Conservation (phyloP, 2,329 filamentous ascomycete genomes). For the Ophiostoma pallidulum region DNA sequence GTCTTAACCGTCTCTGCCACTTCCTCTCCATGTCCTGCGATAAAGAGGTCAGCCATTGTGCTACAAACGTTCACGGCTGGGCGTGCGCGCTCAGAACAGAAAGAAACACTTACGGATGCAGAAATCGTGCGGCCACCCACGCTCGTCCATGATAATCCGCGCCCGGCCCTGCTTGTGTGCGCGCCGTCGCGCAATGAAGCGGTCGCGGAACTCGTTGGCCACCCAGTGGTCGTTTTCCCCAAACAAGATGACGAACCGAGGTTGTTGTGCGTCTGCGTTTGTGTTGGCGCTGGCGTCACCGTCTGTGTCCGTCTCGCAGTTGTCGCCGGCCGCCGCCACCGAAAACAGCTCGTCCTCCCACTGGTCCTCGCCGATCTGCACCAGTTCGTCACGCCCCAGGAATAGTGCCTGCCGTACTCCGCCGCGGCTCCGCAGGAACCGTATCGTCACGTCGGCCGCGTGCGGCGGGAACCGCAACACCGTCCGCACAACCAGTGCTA, state of each 20-base stretch:
- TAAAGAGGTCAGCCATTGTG: too few relatives aligned
- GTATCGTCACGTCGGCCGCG: constrained; percentile 40
- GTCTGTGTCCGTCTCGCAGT: background rate
- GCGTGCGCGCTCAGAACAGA: background rate
- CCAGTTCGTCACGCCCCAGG: constrained; percentile 51
- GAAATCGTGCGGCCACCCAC: constrained; percentile 50
- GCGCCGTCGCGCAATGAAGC: constrained; percentile 37
- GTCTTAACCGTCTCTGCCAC: constrained; percentile 38
- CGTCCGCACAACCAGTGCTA: constrained; percentile 34
- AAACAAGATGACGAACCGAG: constrained; percentile 52
- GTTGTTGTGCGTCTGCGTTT: constrained; percentile 18
- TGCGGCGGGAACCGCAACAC: constrained; percentile 37
- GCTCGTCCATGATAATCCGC: constrained; percentile 44
- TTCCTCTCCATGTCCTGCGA: constrained; percentile 36
- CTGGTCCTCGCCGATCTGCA: constrained; percentile 45
- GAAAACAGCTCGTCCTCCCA: constrained; percentile 55
- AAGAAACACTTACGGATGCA: constrained; percentile 38
- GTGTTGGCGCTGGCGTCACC: too few relatives aligned
- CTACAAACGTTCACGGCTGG: too few relatives aligned
- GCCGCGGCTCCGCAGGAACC: constrained; percentile 46
- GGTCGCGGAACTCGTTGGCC: constrained; percentile 43
- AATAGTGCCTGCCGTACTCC: constrained; percentile 52
- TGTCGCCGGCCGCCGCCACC: constrained; percentile 17
- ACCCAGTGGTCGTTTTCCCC: constrained; percentile 55
- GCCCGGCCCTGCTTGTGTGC: constrained; percentile 29